Base-by-base conservation (phyloP, 768 basidiomycete genomes). In the Botryobasidium botryosum region DNA sequence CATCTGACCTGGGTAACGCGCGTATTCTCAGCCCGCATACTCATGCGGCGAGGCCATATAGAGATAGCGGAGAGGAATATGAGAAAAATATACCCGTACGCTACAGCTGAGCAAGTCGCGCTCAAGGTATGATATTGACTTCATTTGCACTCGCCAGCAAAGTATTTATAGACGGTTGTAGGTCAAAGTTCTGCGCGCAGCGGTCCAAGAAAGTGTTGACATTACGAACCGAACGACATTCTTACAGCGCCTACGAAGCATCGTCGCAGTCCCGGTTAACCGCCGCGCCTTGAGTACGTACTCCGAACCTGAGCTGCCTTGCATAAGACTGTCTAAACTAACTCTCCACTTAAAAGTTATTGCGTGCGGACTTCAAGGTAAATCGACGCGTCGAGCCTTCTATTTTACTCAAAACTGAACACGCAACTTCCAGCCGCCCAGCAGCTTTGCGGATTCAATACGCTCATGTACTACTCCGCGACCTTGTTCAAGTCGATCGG, bases 361-460 rank as follows among this genome's bases (percentile, higher is more conserved):
- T 12, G 78, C 72, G 7, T 81, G 79, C 55, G 83, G 79, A 35
- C 72, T 86, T 59, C 83, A 86, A 62, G 81, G n/a, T n/a, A n/a
- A n/a, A n/a, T n/a, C n/a, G n/a, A n/a, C n/a, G n/a, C n/a, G n/a
- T n/a, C n/a, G n/a, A n/a, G n/a, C n/a, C n/a, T n/a, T n/a, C n/a
- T n/a, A n/a, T n/a, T n/a, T n/a, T n/a, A n/a, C n/a, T n/a, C n/a
- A n/a, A n/a, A n/a, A n/a, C n/a, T n/a, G n/a, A n/a, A n/a, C n/a
- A n/a, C n/a, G n/a, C n/a, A n/a, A n/a, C n/a, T n/a, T n/a, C n/a
- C n/a, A n/a, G n/a, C 78, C 0, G 77, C 75, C 60, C 84, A 88
- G 55, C 84, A 86, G 56, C 66, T 86, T 0, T 85, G 75, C 49
- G 84, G 84, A 2, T 85, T 84, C 66, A 85, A 86, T 54, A 82